phyloP scores from a whole-genome alignment of 2,329 filamentous ascomycete species.

The Aspergillus fumigatiaffinis region DNA sequence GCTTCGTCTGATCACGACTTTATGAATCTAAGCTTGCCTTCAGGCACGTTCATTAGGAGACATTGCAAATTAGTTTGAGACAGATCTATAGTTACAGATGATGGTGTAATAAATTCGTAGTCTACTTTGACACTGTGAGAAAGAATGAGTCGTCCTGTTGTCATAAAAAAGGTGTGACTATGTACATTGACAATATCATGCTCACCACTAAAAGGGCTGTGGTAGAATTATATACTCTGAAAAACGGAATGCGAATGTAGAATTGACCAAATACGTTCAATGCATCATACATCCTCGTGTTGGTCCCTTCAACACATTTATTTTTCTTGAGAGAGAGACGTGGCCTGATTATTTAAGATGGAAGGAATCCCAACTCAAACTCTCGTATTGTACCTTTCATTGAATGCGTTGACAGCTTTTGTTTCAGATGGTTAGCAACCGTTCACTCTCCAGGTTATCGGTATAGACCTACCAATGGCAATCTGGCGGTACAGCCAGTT shows the following conservation, averaged over 20 bases:
- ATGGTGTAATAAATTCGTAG: background rate
- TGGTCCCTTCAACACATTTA: background rate
- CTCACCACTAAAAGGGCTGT: background rate
- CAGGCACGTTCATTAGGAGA: no score
- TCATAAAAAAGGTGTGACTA: background rate
- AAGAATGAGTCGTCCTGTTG: background rate
- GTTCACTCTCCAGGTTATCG: background rate
- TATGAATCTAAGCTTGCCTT: background rate
- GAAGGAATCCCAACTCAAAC: constrained; percentile 1
- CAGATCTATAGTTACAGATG: no score
- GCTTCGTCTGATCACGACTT: background rate
- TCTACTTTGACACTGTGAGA: background rate
- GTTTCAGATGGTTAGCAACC: constrained; percentile 8
- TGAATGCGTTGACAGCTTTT: constrained; percentile 61
- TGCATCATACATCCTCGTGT: constrained; percentile 1
- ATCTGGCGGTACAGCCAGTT: constrained; percentile 66
- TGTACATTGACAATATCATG: background rate
- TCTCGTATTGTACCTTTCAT: constrained; percentile 57
- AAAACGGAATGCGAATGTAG: background rate
- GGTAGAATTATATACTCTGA: background rate
- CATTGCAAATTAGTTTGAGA: background rate
- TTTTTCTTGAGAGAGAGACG: background rate
- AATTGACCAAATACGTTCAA: background rate
- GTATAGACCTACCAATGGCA: constrained; percentile 48
- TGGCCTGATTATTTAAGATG: constrained; percentile 7